Evolutionary conservation across 1,284 basidiomycete species (phyloP).

Genomic region (Apiotrichum gamsii): DNA sequence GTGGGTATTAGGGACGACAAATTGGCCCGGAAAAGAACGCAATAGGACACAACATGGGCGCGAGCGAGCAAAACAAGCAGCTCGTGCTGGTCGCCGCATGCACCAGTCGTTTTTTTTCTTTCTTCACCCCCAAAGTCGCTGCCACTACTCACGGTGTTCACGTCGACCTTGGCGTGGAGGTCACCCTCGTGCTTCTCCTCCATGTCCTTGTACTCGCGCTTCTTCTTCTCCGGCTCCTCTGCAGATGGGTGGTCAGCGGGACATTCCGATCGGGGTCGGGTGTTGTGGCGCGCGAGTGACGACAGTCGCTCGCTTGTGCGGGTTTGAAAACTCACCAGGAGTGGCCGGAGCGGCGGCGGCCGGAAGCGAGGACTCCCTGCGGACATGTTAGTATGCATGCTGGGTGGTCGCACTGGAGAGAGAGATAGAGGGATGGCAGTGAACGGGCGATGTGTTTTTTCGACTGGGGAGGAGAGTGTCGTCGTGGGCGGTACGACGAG

Average conservation of each 20-base stretch:
- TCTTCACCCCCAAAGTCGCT: too few species aligned
- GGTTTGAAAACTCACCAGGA: constrained; percentile 18
- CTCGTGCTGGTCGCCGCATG: background rate
- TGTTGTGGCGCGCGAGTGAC: background rate
- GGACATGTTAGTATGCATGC: constrained; percentile 1
- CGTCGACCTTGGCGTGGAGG: constrained; percentile 70
- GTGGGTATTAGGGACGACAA: background rate
- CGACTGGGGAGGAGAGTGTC: too few species aligned
- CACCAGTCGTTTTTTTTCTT: background rate
- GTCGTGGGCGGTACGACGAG: too few species aligned
- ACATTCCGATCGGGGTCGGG: background rate
- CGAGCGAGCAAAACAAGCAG: background rate
- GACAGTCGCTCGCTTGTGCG: background rate
- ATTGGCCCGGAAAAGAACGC: too few species aligned
- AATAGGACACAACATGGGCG: too few species aligned
- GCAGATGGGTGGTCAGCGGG: background rate
- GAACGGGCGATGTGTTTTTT: too few species aligned
- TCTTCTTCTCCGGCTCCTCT: constrained; percentile 56
- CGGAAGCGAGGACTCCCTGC: constrained; percentile 34
- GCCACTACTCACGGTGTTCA: constrained; percentile 58
- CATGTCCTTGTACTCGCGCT: constrained; percentile 89
- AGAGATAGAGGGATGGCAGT: background rate
- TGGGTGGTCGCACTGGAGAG: background rate
- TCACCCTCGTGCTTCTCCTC: constrained; percentile 57
- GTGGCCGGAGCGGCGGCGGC: constrained; percentile 13